These are phyloP conservation scores for Aspergillus conjunctus DNA, from an alignment of 495 filamentous ascomycete species.

Conservation along the genomic window DNA sequence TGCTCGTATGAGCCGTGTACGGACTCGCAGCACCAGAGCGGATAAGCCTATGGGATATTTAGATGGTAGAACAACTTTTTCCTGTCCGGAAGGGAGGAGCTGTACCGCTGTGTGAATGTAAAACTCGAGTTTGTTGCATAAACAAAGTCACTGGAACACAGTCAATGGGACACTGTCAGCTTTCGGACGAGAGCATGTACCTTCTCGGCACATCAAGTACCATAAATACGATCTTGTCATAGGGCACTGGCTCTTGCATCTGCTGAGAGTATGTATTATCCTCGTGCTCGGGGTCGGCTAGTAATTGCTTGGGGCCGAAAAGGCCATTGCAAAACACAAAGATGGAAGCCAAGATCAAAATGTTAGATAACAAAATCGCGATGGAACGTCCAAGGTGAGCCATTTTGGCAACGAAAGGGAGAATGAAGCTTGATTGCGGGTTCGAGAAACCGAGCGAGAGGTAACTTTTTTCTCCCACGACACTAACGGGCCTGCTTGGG, in stretches of 20 bases:
- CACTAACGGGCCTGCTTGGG: no score
- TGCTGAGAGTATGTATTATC: neutral
- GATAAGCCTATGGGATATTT: neutral
- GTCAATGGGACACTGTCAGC: neutral
- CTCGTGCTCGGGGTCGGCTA: neutral
- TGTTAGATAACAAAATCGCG: no score
- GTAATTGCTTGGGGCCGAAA: neutral
- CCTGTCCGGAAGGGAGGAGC: neutral
- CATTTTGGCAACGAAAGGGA: no score
- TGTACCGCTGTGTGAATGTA: slow-evolving; percentile 1
- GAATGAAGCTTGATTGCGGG: no score
- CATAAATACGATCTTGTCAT: neutral
- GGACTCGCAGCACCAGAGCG: neutral
- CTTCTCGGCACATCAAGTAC: neutral
- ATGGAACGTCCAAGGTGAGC: no score
- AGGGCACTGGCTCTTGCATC: slow-evolving; percentile 25
- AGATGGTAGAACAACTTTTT: no score
- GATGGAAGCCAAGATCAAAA: no score
- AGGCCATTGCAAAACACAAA: neutral
- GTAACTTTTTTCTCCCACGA: no score
- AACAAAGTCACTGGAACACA: slow-evolving; percentile 3
- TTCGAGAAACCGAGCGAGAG: no score
- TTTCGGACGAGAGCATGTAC: no score
- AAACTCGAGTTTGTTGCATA: neutral
- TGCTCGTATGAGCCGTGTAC: neutral